Conservation (phyloP, 2,329 filamentous ascomycete genomes). For the Aspergillus tubingensis region DNA sequence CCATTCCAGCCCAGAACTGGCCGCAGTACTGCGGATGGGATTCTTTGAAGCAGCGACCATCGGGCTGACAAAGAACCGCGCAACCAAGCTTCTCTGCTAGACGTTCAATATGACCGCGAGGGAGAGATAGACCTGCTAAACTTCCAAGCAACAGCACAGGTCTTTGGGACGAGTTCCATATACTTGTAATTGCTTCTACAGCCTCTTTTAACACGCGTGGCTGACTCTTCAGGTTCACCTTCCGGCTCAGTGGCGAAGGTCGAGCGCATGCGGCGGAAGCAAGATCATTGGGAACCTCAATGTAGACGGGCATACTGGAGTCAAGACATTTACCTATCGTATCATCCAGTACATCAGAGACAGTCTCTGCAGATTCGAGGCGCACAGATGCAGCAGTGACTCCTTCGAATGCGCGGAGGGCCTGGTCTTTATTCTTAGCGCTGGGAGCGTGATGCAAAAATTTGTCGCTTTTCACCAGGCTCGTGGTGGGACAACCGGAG, state of each 20-base stretch:
- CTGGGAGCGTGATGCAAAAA: constrained; percentile 11
- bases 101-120: neutral
- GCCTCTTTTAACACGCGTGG: neutral
- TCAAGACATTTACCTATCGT: constrained; percentile 5
- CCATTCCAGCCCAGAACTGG: constrained; percentile 5
- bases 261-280: neutral
- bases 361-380: neutral
- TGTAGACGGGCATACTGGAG: constrained; percentile 10
- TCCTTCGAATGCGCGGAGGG: constrained; percentile 4
- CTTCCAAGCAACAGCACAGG: constrained; percentile 11
- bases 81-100: constrained; percentile 13
- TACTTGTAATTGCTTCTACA: neutral
- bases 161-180: constrained; percentile 6
- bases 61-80: constrained; percentile 11
- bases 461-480: neutral
- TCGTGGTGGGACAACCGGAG: constrained; percentile 10
- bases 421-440: constrained; percentile 9
- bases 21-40: constrained; percentile 13
- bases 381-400: constrained; percentile 14
- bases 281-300: constrained; percentile 13
- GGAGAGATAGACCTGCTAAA: neutral
- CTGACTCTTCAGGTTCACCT: neutral
- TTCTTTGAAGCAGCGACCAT: constrained; percentile 9
- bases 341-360: constrained; percentile 6
- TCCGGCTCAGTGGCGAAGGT: neutral